Base-by-base conservation (phyloP, 2,329 filamentous ascomycete species). In the Aspergillus calidoustus region DNA sequence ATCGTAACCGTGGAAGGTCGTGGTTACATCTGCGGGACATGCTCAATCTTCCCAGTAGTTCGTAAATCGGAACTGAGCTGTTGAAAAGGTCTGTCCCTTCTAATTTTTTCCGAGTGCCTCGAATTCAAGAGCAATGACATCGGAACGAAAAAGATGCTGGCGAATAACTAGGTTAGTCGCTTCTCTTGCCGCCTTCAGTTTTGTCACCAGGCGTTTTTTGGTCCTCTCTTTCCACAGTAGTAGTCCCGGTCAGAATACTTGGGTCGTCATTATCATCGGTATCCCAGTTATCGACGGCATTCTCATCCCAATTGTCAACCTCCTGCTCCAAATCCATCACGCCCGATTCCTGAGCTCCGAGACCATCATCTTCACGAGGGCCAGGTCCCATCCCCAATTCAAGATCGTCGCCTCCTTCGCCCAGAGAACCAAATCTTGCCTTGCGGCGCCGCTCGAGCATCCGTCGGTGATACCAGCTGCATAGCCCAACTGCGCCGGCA, bases 241-340 rank as follows among this genome's bases (percentile, higher is more conserved):
- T 41, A 3, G 53, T 48, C 30, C 55, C 57, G 7, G 43, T 50
- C 15, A 65, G 44, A 46, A 25, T 65, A 23, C 56, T 67, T 0
- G 60, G 64, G 43, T 73, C 72, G n/a, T 69, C 72, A 1, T 69
- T 75, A 52, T 83, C 86, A 31, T 87, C 86, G 2, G 86, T 84
- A 55, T 89, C 87, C 87, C 87, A 90, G 68, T 81, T 82, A 69
- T 88, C 86, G 62, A 87, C 86, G 1, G 81, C 84, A 76, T 97
- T 95, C 79, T 97, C 93, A 72, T 97, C 93, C 93, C 93, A 97
- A 68, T 94, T 92, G 73, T 97, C 93, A 7, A 97, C 85, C 79
- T 96, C 91, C 62, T 94, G 86, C 68, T 96, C 93, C 22, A 96
- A 73, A 1, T 81, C 83, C 65, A 74, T 80, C n/a, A 92, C 80